Evolutionary conservation across 169 alveolate genomes (phyloP).

Genomic region (Eimeria praecox): DNA sequence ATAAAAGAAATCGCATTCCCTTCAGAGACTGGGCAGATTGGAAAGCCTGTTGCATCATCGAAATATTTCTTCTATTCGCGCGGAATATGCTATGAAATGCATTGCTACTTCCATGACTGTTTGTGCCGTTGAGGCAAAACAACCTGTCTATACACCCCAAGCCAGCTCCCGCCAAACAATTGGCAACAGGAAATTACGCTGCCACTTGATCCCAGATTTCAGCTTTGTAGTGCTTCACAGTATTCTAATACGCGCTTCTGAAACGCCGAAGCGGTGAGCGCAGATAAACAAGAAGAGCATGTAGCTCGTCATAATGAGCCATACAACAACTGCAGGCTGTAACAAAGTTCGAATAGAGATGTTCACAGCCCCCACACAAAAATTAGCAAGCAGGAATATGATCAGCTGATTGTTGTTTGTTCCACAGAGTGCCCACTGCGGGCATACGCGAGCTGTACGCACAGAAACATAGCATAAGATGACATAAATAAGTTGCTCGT

Average conservation of each 20-base stretch:
- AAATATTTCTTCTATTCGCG: background rate
- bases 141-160: background rate
- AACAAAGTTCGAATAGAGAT: slow-evolving; percentile 37
- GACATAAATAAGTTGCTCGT: background rate
- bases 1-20: background rate
- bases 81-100: background rate
- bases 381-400: slow-evolving; percentile 43
- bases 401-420: slow-evolving; percentile 64
- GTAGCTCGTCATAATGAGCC: slow-evolving; percentile 41
- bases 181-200: background rate
- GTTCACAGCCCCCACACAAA: slow-evolving; percentile 67
- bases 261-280: slow-evolving; percentile 36
- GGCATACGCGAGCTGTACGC: slow-evolving; percentile 51
- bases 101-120: background rate
- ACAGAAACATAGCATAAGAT: background rate
- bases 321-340: slow-evolving; percentile 52
- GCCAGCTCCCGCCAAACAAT: background rate
- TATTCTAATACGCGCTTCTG: slow-evolving; percentile 22
- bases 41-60: background rate
- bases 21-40: background rate
- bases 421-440: slow-evolving; percentile 54
- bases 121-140: background rate
- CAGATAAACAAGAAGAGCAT: slow-evolving; percentile 26
- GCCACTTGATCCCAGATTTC: background rate
- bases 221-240: background rate